These are phyloP conservation scores for Fraxinus anomala DNA, from an alignment of 257 asterid genomes.

Conservation along the genomic window DNA sequence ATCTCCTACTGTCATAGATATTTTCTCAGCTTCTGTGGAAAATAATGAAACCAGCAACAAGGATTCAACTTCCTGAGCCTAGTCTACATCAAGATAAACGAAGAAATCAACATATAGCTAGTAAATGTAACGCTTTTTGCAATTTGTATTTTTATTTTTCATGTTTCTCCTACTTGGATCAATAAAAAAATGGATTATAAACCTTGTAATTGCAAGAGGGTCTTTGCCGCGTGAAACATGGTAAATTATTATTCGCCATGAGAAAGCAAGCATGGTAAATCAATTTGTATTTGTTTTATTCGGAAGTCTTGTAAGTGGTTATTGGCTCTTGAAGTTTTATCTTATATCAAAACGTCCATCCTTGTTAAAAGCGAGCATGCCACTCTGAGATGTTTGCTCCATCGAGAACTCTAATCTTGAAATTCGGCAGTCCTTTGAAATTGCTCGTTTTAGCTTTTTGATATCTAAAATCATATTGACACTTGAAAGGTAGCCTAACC, in stretches of 20 bases:
- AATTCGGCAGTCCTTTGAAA: too few relatives aligned
- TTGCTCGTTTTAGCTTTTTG: too few relatives aligned
- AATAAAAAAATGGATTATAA: slow-evolving; percentile 6
- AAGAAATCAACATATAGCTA: background rate
- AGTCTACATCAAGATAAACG: background rate
- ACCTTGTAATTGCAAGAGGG: background rate
- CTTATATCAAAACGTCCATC: too few relatives aligned
- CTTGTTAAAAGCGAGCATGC: too few relatives aligned
- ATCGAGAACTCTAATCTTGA: too few relatives aligned
- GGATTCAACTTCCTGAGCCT: slow-evolving; percentile 17
- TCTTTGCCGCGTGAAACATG: background rate
- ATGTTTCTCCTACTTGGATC: background rate
- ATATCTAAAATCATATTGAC: too few relatives aligned
- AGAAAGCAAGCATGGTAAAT: background rate
- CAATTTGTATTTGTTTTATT: background rate
- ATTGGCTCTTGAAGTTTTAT: too few relatives aligned
- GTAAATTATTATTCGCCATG: too few relatives aligned
- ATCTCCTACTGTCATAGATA: background rate
- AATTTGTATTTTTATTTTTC: slow-evolving; percentile 6
- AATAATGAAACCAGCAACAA: background rate
- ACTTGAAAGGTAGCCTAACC: too few relatives aligned
- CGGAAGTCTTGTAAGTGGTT: too few relatives aligned
- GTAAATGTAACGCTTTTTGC: background rate
- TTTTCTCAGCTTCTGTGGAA: background rate
- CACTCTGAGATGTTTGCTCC: too few relatives aligned